phyloP scores from a whole-genome alignment of 495 filamentous ascomycete genomes.

The Thermothielavioides terrestris region DNA sequence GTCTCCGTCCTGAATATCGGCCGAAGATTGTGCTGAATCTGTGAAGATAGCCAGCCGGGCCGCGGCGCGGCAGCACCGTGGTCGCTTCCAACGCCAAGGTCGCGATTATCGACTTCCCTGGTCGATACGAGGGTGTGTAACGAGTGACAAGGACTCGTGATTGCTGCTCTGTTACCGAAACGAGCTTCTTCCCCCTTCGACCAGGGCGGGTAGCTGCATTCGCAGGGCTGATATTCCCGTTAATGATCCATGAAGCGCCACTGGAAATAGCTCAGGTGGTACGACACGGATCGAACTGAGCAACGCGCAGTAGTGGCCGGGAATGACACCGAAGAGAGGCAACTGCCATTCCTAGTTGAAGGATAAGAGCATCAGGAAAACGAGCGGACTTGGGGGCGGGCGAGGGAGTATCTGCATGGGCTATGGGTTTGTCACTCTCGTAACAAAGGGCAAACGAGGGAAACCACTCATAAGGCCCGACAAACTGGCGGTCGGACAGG shows the following conservation, averaged over 20 bases:
- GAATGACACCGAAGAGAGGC: constrained; percentile 1
- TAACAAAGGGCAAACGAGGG: background rate
- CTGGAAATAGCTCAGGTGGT: background rate
- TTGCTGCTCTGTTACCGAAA: background rate
- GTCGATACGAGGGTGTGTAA: constrained; percentile 24
- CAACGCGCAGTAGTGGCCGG: background rate
- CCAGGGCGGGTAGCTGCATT: constrained; percentile 17
- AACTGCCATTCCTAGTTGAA: background rate
- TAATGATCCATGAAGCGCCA: background rate
- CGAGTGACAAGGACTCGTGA: constrained; percentile 16
- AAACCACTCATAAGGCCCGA: constrained; percentile 1
- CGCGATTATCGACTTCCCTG: background rate
- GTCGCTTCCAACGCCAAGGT: background rate
- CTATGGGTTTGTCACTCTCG: background rate
- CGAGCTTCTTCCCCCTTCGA: constrained; percentile 9
- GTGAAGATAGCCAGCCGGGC: background rate
- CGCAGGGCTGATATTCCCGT: constrained; percentile 12
- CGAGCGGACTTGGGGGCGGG: background rate
- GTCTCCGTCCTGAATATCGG: background rate
- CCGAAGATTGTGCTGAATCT: background rate
- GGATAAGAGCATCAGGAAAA: background rate
- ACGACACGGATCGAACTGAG: background rate
- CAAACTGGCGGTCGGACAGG: constrained; percentile 1
- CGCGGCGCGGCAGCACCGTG: background rate
- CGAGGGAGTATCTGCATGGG: background rate